Conservation (phyloP, 768 basidiomycete genomes). For the Sporobolomyces roseus region DNA sequence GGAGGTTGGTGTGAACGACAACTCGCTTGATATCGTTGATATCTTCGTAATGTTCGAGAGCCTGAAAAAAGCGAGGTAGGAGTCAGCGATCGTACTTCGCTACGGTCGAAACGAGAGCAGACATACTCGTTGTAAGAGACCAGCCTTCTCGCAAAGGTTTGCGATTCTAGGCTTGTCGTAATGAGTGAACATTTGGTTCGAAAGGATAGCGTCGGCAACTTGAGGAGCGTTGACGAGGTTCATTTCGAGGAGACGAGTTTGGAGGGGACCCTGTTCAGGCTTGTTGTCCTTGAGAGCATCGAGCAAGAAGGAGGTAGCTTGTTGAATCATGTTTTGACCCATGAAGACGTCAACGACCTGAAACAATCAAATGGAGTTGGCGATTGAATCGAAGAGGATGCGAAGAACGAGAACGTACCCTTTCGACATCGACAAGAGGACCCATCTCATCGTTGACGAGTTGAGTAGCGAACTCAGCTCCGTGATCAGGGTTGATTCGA, state of each 20-base stretch:
- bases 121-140: conserved; percentile 81
- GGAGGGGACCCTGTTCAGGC: conserved; percentile 90
- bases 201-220: conserved; percentile 96
- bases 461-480: conserved; percentile 93
- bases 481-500: conserved; percentile 93
- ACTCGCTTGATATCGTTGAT: conserved; percentile 98
- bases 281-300: conserved; percentile 98
- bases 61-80: conserved; percentile 55
- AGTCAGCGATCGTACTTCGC: not conserved
- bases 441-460: conserved; percentile 90
- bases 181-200: conserved; percentile 96
- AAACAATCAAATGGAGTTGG: conserved; percentile 7
- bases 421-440: conserved; percentile 85
- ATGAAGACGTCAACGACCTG: conserved; percentile 98
- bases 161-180: conserved; percentile 96
- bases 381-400: not conserved
- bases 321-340: conserved; percentile 99
- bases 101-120: not conserved
- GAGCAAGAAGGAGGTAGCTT: conserved; percentile 93
- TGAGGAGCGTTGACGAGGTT: conserved; percentile 96
- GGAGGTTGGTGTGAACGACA: conserved; percentile 80
- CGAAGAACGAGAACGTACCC: conserved; percentile 55
- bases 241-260: conserved; percentile 96
- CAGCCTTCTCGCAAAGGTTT: conserved; percentile 97
- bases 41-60: conserved; percentile 96